These are phyloP conservation scores for Somion occarium DNA, from an alignment of 1,284 basidiomycete species.

Conservation along the genomic window DNA sequence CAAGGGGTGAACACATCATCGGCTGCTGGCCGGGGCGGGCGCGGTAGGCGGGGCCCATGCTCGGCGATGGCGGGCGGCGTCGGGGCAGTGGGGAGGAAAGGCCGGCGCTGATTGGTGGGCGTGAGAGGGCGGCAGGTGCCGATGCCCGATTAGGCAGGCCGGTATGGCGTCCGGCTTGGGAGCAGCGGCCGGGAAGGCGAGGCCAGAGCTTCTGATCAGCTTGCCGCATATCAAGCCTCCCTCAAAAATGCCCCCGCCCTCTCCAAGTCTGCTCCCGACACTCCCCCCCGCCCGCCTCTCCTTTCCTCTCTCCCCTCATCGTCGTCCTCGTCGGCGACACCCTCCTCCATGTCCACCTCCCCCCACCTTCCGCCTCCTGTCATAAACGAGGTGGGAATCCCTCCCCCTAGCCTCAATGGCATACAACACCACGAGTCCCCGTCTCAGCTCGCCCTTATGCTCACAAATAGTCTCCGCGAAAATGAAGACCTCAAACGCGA, in stretches of 20 bases:
- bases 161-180: not conserved
- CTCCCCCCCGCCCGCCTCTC: not conserved
- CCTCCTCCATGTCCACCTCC: constrained; percentile 6
- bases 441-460: constrained; percentile 51
- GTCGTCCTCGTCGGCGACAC: not conserved
- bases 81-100: not conserved
- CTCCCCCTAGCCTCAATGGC: constrained; percentile 10
- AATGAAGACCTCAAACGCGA: constrained; percentile 47
- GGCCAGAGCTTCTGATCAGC: not conserved
- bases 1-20: not conserved
- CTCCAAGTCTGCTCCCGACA: no score
- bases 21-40: no score
- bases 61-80: not conserved
- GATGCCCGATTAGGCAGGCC: no score
- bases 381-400: constrained; percentile 13
- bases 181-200: not conserved
- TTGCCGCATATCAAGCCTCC: not conserved
- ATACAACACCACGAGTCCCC: constrained; percentile 26
- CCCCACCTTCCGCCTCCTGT: constrained; percentile 16
- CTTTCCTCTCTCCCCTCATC: not conserved
- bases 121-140: not conserved
- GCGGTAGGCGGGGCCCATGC: not conserved
- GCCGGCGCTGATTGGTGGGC: not conserved
- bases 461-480: constrained; percentile 47
- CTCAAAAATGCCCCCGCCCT: not conserved